phyloP scores from a whole-genome alignment of 140 eudicot genomes.

The Eryngium alpinum region DNA sequence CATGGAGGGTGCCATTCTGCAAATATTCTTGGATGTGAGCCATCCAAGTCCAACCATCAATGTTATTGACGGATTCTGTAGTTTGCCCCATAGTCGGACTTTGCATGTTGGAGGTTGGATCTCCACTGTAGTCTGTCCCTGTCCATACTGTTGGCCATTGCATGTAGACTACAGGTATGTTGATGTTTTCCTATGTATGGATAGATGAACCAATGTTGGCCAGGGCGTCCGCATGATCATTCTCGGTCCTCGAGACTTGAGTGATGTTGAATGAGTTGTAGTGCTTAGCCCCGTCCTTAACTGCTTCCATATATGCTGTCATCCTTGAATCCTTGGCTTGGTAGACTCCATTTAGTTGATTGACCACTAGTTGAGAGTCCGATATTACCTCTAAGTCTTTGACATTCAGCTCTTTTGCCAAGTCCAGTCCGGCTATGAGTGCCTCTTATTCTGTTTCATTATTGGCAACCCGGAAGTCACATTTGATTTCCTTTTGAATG shows the following conservation, averaged over 20 bases:
- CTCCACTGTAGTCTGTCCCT: no score
- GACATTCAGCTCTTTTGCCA: background rate
- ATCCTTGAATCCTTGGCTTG: background rate
- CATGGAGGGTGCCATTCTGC: background rate
- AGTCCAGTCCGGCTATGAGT: background rate
- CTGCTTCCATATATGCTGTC: background rate
- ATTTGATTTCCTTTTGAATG: no score
- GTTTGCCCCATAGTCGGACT: no score
- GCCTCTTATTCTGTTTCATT: background rate
- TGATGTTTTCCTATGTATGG: no score
- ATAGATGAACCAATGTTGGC: no score
- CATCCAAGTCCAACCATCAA: background rate
- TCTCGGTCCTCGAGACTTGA: no score
- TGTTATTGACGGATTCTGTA: no score
- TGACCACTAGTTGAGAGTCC: background rate
- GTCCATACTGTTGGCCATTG: no score
- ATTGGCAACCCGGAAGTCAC: background rate
- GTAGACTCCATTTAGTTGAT: background rate
- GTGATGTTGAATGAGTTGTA: no score
- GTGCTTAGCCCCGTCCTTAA: background rate
- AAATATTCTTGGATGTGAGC: background rate
- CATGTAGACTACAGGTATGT: no score
- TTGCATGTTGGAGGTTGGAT: no score
- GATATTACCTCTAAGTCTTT: background rate
- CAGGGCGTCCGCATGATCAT: no score